Evolutionary conservation across 2,329 filamentous ascomycete genomes (phyloP).

Genomic region (Aschersonia sp.): DNA sequence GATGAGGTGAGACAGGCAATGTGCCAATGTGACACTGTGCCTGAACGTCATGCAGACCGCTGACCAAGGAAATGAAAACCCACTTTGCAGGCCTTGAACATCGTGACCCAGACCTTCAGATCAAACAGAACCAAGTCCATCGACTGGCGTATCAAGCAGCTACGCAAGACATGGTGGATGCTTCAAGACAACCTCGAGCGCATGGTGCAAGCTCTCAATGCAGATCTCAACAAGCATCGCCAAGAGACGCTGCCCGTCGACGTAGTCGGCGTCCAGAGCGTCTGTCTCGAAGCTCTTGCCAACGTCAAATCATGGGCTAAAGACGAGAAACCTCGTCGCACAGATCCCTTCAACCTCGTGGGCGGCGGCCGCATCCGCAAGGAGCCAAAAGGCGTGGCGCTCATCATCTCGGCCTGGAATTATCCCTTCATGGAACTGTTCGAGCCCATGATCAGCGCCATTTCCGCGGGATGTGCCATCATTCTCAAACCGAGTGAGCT

Average conservation of each 20-base stretch:
- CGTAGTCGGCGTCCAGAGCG: constrained; percentile 15
- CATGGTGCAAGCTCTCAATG: constrained; percentile 16
- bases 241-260: constrained; percentile 19
- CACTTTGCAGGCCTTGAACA: constrained; percentile 1
- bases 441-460: constrained; percentile 24
- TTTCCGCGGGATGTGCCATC: constrained; percentile 24
- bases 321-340: constrained; percentile 15
- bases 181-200: constrained; percentile 21
- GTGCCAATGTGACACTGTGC: neutral
- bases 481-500: constrained; percentile 30
- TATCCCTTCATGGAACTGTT: constrained; percentile 24
- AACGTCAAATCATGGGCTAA: constrained; percentile 24
- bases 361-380: constrained; percentile 19
- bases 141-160: constrained; percentile 24
- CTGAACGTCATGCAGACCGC: no score
- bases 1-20: constrained; percentile 1
- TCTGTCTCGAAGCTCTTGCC: constrained; percentile 20
- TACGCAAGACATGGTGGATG: constrained; percentile 26
- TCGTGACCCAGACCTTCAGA: constrained; percentile 3
- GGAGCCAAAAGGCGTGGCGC: constrained; percentile 26
- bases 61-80: no score
- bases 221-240: constrained; percentile 19
- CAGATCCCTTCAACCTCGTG: constrained; percentile 15
- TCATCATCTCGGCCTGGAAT: constrained; percentile 32
- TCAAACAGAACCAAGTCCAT: constrained; percentile 17